Evolutionary conservation across 257 asterid species (phyloP).

Genomic region (Nicotiana paniculata): DNA sequence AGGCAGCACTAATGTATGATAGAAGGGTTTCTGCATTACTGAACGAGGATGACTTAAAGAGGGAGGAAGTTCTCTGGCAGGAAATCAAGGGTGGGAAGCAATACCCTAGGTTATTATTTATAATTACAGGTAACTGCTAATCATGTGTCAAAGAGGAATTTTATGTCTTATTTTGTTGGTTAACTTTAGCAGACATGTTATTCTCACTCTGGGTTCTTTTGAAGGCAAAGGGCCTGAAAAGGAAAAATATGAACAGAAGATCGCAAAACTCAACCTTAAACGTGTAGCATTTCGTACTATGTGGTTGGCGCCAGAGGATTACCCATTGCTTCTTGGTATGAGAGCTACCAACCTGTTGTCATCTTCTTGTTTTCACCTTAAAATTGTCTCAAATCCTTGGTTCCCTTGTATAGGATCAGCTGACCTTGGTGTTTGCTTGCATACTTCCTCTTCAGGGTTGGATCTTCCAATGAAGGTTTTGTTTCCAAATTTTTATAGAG

Average conservation of each 20-base stretch:
- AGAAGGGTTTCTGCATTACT: slow-evolving; percentile 79
- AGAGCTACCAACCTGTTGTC: background rate
- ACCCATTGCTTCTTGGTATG: slow-evolving; percentile 93
- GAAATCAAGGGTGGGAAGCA: slow-evolving; percentile 51
- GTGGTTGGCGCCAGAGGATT: slow-evolving; percentile 97
- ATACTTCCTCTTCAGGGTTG: slow-evolving; percentile 92
- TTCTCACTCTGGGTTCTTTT: slow-evolving; percentile 3
- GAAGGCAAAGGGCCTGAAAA: slow-evolving; percentile 98
- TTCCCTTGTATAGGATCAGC: slow-evolving; percentile 68
- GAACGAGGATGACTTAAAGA: slow-evolving; percentile 62
- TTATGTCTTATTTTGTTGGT: background rate
- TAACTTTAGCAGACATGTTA: background rate
- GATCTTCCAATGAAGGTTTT: slow-evolving; percentile 95
- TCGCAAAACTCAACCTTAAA: slow-evolving; percentile 68
- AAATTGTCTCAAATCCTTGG: slow-evolving; percentile 4
- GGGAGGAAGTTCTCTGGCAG: slow-evolving; percentile 64
- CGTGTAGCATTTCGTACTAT: slow-evolving; percentile 95
- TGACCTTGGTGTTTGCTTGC: slow-evolving; percentile 91
- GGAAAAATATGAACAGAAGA: slow-evolving; percentile 81
- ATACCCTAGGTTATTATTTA: slow-evolving; percentile 84
- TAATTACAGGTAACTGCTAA: slow-evolving; percentile 70
- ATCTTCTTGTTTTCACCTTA: background rate
- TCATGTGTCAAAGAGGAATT: background rate
- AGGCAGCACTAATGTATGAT: slow-evolving; percentile 97
- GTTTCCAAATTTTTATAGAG: slow-evolving; percentile 9